Percentiles rank a stretch among this genome's conserved stretches.
phyloP scores from a whole-genome alignment of 768 basidiomycete genomes.

The Amanita inopinata region DNA sequence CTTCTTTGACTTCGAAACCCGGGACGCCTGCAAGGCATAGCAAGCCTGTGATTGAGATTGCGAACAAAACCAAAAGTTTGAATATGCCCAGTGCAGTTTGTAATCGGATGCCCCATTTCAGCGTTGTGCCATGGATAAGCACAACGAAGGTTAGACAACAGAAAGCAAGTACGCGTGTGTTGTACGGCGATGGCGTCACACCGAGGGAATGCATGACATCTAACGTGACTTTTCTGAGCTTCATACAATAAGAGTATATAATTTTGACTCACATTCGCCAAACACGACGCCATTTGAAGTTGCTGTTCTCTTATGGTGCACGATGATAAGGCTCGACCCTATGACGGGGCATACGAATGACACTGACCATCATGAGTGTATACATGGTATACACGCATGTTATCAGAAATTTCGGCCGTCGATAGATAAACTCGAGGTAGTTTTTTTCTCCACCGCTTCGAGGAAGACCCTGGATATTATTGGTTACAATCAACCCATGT shows the following conservation, averaged over 20 bases:
- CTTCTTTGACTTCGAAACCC: constrained; percentile 40
- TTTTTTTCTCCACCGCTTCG: constrained; percentile 70
- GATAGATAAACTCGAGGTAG: constrained; percentile 64
- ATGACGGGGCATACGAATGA: no score
- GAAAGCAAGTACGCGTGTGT: constrained; percentile 45
- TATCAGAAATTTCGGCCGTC: constrained; percentile 47
- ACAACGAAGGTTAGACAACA: constrained; percentile 47
- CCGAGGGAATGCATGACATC: constrained; percentile 50
- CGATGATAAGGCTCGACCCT: neutral
- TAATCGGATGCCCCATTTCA: constrained; percentile 46
- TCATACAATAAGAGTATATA: neutral
- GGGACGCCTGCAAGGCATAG: constrained; percentile 38
- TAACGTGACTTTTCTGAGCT: constrained; percentile 19
- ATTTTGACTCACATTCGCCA: constrained; percentile 50
- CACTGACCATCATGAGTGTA: constrained; percentile 43
- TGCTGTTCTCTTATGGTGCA: constrained; percentile 42
- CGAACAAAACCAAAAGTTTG: constrained; percentile 46
- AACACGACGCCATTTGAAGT: constrained; percentile 57
- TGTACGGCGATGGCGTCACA: constrained; percentile 31
- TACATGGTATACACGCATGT: constrained; percentile 54
- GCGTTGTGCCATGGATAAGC: constrained; percentile 43
- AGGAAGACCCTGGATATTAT: constrained; percentile 43
- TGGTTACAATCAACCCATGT: constrained; percentile 1
- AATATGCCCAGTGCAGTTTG: constrained; percentile 56
- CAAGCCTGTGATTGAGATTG: constrained; percentile 45